A percentile compares a stretch with the other conserved stretches of the same genome.
Conservation (phyloP, 2,329 filamentous ascomycete species). For the Beauveria rudraprayagi region DNA sequence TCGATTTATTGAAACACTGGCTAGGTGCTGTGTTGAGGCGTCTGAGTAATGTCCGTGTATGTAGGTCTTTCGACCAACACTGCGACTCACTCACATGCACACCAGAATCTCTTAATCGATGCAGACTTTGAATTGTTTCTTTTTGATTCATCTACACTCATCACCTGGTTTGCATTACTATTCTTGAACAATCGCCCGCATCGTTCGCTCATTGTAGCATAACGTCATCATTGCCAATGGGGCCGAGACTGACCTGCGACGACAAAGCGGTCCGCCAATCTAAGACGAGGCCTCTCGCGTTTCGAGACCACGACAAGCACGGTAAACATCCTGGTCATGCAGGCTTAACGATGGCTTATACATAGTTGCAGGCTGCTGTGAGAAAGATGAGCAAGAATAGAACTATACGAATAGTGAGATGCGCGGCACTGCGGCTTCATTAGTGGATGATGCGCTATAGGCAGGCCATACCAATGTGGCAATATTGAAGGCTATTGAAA, state of each 20-base stretch:
- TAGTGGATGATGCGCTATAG: too few relatives aligned
- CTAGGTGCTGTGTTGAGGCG: too few relatives aligned
- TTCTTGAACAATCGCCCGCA: neutral
- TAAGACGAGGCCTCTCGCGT: neutral
- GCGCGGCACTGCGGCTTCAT: too few relatives aligned
- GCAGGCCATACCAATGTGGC: too few relatives aligned
- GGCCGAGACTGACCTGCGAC: slow-evolving; percentile 3
- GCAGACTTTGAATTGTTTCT: neutral
- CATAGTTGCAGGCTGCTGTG: neutral
- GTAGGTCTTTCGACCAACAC: too few relatives aligned
- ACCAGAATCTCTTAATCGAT: too few relatives aligned
- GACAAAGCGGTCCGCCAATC: neutral
- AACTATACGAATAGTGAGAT: too few relatives aligned
- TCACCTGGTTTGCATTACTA: neutral
- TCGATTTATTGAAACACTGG: too few relatives aligned
- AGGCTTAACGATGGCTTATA: too few relatives aligned
- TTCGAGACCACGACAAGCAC: neutral
- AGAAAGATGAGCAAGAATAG: neutral
- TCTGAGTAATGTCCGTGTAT: too few relatives aligned
- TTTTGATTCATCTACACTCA: neutral
- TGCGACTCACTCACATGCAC: too few relatives aligned
- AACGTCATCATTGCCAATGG: neutral
- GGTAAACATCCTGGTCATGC: neutral
- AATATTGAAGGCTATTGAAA: too few relatives aligned
- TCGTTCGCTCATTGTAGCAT: neutral